Evolutionary conservation across 208 protist species (phyloP), one percentile per base, ranked within the genome.

Genomic region (Porcisia deanei): DNA sequence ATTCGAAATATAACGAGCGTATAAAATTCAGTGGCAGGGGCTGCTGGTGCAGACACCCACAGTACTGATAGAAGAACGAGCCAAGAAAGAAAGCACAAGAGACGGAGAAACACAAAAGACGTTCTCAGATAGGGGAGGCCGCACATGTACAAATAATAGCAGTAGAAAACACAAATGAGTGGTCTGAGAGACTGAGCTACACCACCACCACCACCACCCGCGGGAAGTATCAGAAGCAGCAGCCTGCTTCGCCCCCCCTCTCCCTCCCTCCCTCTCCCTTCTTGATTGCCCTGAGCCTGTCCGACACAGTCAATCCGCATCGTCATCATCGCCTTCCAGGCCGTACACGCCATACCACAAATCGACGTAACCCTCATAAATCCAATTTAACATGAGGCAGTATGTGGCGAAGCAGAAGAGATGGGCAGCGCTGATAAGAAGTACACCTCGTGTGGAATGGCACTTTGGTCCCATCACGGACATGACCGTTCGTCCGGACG

Each of bases 291-390:
- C 49, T 52, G 37, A 25, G 30, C 41, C 41, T 7, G 9, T 52
- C 41, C 7, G 49, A 52, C 16, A 41, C 14, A 6, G 16, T 81
- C 57, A 76, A 18, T 76, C 53, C 20, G 77, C 61, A 37, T 92
- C 77, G 30, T 92, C 85, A 20, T 90, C 85, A 49, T 90, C 86
- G 75, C 92, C 88, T 16, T 91, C 88, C 9, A 89, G 22, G 14
- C 86, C 86, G 57, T 93, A 95, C 34, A 95, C 88, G 6, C 91
- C 91, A 58, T 90, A 86, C 87, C 91, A 93, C 39, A 95, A 73
- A 68, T 95, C 91, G 7, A 93, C 87, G 69, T 95, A 91, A 41
- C 87, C 88, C 54, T 91, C 80, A 64, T 93, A 93, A 30, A 95
- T 84, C 91, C 88, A 95, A 73, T 93, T 91, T 0, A 80, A 80